Conservation (phyloP, 2,329 filamentous ascomycete genomes). For the Arthrobotrys conoides region DNA sequence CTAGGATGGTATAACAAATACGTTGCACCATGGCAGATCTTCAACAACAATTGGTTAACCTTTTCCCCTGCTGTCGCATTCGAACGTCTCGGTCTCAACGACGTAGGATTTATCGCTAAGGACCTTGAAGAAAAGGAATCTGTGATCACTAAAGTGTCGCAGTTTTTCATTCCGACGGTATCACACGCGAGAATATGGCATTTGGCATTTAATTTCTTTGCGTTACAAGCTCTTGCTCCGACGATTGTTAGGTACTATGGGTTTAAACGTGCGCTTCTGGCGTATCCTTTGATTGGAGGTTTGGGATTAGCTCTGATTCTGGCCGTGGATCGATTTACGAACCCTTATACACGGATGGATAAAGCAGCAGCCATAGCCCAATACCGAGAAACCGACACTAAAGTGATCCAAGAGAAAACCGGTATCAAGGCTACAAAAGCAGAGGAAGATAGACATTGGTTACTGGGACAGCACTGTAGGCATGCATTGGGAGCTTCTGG, state of each 20-base stretch:
- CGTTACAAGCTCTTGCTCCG: conserved; percentile 41
- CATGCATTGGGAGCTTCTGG: conserved; percentile 37
- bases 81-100: conserved; percentile 34
- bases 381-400: conserved; percentile 20
- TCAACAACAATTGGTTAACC: conserved; percentile 36
- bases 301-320: conserved; percentile 10
- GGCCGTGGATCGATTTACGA: conserved; percentile 13
- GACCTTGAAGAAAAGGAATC: neutral
- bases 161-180: conserved; percentile 46
- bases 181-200: conserved; percentile 41
- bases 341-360: conserved; percentile 36
- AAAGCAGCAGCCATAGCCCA: neutral
- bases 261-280: conserved; percentile 24
- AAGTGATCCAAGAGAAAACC: conserved; percentile 7
- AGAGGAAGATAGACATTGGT: conserved; percentile 37
- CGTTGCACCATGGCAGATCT: conserved; percentile 32
- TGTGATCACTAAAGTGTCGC: conserved; percentile 16
- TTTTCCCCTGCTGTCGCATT: conserved; percentile 14
- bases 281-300: conserved; percentile 18
- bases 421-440: conserved; percentile 23
- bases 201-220: conserved; percentile 56
- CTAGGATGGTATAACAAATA: conserved; percentile 35
- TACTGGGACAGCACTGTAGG: conserved; percentile 36
- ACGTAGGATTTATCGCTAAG: neutral
- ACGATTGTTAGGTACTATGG: conserved; percentile 54